phyloP scores from a whole-genome alignment of 2,329 filamentous ascomycete species.

The Trichoderma afroharzianum region DNA sequence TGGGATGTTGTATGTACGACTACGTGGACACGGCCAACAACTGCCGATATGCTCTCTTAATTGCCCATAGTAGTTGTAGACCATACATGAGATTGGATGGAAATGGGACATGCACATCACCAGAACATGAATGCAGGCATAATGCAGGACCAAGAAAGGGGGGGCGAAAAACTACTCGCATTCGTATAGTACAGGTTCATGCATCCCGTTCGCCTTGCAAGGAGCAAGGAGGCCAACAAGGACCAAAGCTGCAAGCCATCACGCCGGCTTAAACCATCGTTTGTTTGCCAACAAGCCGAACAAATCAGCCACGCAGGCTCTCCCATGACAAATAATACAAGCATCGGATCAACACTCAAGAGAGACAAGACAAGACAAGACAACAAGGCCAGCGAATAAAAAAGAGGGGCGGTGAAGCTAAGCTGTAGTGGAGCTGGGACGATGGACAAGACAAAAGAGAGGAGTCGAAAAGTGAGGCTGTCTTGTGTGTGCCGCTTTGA shows the following conservation, averaged over 20 bases:
- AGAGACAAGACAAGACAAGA: too few species aligned
- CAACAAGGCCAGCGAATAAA: neutral
- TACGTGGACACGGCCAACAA: neutral
- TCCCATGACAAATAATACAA: neutral
- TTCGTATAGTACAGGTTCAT: neutral
- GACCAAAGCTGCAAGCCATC: neutral
- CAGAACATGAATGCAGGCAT: neutral
- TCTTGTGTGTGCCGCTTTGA: neutral
- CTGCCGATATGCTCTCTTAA: neutral
- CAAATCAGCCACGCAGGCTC: neutral
- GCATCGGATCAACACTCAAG: neutral
- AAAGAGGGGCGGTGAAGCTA: neutral
- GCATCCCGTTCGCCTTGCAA: neutral
- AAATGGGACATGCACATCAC: neutral
- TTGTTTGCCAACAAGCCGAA: neutral
- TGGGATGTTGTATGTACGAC: neutral
- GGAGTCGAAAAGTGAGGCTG: conserved; percentile 12
- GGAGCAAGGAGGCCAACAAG: neutral
- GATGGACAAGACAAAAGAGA: too few species aligned
- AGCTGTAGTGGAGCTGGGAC: neutral
- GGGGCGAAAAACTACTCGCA: neutral
- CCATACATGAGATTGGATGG: neutral
- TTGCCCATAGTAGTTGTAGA: neutral
- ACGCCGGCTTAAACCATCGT: neutral
- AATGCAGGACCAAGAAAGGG: neutral